phyloP scores from a whole-genome alignment of 192 early-diverging fungal genomes.

The Linnemannia exigua region DNA sequence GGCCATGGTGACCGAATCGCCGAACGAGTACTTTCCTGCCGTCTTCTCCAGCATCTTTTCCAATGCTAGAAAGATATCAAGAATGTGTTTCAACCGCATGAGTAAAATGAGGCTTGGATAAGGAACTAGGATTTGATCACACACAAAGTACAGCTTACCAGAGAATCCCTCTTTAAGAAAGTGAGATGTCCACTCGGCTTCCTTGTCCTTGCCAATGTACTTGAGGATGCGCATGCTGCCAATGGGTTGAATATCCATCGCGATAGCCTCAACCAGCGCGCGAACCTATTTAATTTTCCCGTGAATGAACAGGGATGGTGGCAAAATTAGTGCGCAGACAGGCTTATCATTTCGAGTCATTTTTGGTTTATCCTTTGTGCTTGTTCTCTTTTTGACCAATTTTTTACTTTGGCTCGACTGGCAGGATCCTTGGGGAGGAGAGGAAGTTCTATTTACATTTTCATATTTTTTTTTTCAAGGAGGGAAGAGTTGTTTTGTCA shows the following conservation, averaged over 20 bases:
- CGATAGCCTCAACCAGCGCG: slow-evolving; percentile 76
- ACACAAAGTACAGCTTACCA: slow-evolving; percentile 53
- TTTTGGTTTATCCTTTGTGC: not conserved
- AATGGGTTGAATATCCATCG: slow-evolving; percentile 89
- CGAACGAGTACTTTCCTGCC: slow-evolving; percentile 84
- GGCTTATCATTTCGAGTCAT: not conserved
- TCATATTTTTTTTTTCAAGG: no score
- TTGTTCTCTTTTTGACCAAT: not conserved
- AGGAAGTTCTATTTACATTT: slow-evolving; percentile 56
- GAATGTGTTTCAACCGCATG: not conserved
- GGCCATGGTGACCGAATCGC: slow-evolving; percentile 88
- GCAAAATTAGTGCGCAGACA: not conserved
- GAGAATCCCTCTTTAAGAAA: slow-evolving; percentile 71
- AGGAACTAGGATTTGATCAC: not conserved
- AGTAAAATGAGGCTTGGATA: not conserved
- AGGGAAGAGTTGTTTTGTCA: not conserved
- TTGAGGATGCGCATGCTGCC: slow-evolving; percentile 81
- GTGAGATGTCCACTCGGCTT: slow-evolving; percentile 69
- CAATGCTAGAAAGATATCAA: slow-evolving; percentile 18
- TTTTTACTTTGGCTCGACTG: slow-evolving; percentile 68
- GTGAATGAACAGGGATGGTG: not conserved
- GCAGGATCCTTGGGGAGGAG: slow-evolving; percentile 81
- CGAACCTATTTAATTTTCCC: slow-evolving; percentile 67
- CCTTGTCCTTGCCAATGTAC: slow-evolving; percentile 63
- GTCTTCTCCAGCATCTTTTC: slow-evolving; percentile 66